Base-by-base conservation (phyloP, 176 grass and related monocot species). In the Carex myosuroides region DNA sequence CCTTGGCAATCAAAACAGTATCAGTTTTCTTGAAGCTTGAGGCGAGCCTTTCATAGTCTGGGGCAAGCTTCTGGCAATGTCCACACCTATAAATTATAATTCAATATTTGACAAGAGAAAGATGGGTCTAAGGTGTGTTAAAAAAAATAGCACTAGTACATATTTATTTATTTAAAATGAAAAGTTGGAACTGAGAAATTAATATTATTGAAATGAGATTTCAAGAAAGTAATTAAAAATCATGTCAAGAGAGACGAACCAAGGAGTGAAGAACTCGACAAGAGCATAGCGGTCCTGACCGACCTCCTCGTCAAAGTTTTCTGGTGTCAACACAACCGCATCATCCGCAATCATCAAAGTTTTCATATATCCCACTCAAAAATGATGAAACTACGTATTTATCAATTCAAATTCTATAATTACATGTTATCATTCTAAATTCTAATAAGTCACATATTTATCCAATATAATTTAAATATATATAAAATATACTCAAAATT, bases 1-100 rank as follows among this genome's bases (percentile, higher is more conserved):
- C 92, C 92, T 94, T 97, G 37, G 90, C 94, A 26, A 97, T 97
- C 53, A 97, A 86, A 46, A 97, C 85, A 77, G 92, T 92, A 85
- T 94, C 94, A 77, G 90, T 80, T 72, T 92, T 97, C 81, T 94
- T 97, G 80, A 97, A 97, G 82, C 92, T 97, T 80, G 84, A 87
- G 8, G 86, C 87, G 35, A 97, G 90, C 73, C 94, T 90, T 86
- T 94, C 94, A 78, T 97, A 97, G 70, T 97, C 92, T 14, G 94
- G 94, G 22, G 92, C 94, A 90, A 97, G 94, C 55, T 92, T 97
- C 90, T 97, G 94, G 85, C 94, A 97, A 83, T 97, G 94, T 0
- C 94, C 94, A 9, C 94, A 97, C 94, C 94, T 97, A 86, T 58
- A 17, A 58, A 58, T 29, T 29, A 29, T 61, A 64, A 85, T 61